Evolutionary conservation across 495 filamentous ascomycete genomes (phyloP).

Genomic region (Tuber borchii): DNA sequence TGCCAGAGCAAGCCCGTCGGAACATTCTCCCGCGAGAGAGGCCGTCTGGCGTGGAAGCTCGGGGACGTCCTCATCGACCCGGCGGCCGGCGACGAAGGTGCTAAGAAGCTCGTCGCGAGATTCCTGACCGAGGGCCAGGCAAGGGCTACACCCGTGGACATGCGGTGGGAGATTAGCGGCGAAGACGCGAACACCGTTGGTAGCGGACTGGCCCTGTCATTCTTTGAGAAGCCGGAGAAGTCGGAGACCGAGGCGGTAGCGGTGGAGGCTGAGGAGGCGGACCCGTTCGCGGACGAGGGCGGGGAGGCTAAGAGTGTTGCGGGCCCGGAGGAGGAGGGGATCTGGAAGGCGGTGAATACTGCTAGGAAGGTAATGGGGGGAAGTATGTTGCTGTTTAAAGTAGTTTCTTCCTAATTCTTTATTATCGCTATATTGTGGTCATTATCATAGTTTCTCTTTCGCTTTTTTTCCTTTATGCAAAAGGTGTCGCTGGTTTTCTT

Average conservation of each 20-base stretch:
- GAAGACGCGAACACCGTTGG: constrained; percentile 48
- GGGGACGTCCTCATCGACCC: constrained; percentile 68
- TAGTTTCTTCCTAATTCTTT: constrained; percentile 30
- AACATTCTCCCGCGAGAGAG: constrained; percentile 77
- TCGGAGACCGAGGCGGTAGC: constrained; percentile 23
- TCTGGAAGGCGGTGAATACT: constrained; percentile 68
- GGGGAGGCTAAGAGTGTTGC: constrained; percentile 34
- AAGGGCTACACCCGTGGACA: constrained; percentile 59
- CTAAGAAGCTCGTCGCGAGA: constrained; percentile 40
- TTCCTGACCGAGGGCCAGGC: constrained; percentile 68
- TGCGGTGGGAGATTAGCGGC: constrained; percentile 40
- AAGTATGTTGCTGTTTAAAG: constrained; percentile 57
- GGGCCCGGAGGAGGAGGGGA: constrained; percentile 43
- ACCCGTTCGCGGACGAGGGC: constrained; percentile 65
- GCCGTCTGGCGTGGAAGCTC: constrained; percentile 81
- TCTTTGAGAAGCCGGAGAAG: constrained; percentile 45
- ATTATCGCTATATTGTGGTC: constrained; percentile 40
- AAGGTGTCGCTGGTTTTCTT: neutral
- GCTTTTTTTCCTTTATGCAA: constrained; percentile 2
- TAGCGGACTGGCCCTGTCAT: constrained; percentile 59
- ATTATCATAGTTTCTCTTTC: constrained; percentile 16
- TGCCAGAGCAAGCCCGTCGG: constrained; percentile 70
- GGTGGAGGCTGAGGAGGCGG: constrained; percentile 46
- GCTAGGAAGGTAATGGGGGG: constrained; percentile 69
- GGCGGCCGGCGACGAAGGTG: constrained; percentile 49